Conservation (phyloP, 768 basidiomycete genomes). For the Suillus occidentalis region DNA sequence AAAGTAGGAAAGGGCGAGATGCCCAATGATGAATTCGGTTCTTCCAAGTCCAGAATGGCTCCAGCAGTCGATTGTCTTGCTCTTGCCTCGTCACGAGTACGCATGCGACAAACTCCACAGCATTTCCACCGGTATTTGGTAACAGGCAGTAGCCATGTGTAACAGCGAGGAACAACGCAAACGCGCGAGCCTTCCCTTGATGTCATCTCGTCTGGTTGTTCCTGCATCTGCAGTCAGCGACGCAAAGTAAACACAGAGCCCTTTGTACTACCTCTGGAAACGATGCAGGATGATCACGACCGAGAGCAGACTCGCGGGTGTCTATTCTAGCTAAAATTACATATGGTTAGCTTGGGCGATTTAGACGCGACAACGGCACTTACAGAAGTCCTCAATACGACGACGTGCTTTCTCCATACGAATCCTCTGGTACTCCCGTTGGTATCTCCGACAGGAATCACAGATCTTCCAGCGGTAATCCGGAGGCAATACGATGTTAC, state of each 20-base stretch:
- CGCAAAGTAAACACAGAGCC: constrained; percentile 17
- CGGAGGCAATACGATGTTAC: constrained; percentile 32
- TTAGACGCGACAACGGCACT: neutral
- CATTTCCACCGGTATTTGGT: constrained; percentile 41
- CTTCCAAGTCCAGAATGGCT: constrained; percentile 3
- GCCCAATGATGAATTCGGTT: neutral
- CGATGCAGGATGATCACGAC: neutral
- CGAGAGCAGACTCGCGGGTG: constrained; percentile 2
- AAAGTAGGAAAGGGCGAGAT: constrained; percentile 18
- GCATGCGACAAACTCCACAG: constrained; percentile 40
- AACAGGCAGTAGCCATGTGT: constrained; percentile 34
- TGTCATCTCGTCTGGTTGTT: neutral
- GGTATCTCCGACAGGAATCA: constrained; percentile 39
- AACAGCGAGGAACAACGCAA: constrained; percentile 37
- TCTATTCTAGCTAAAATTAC: constrained; percentile 20
- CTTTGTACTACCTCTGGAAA: neutral
- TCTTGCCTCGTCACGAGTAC: constrained; percentile 14
- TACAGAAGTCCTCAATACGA: constrained; percentile 9
- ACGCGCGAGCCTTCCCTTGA: constrained; percentile 33
- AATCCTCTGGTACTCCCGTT: constrained; percentile 36
- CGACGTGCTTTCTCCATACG: constrained; percentile 23
- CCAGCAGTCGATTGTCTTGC: constrained; percentile 3
- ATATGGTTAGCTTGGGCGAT: neutral
- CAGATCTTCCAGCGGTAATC: constrained; percentile 45
- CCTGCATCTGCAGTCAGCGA: neutral